Base-by-base conservation (phyloP, 2,329 filamentous ascomycete genomes). In the Biscogniauxia mediterranea region DNA sequence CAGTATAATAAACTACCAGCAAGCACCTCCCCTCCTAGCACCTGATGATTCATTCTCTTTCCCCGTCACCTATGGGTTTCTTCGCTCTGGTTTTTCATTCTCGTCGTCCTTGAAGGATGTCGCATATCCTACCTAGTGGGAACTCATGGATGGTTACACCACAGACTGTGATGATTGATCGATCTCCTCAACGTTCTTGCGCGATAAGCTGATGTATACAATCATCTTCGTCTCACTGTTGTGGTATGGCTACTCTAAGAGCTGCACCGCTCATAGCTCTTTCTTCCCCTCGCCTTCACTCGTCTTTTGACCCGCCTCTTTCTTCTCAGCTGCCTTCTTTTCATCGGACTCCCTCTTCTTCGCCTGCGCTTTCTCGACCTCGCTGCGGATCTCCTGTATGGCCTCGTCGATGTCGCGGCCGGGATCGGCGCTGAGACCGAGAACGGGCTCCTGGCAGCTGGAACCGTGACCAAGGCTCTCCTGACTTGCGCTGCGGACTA, bases 341-440 rank as follows among this genome's bases (percentile, higher is more conserved):
- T 53, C 61, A 60, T 52, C 23, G 13, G 19, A 49, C 50, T 57
- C 20, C 17, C 32, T 19, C 38, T 61, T 56, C 50, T 50, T 64
- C 38, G 38, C 20, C 25, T 32, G 26, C 19, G 74, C 81, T 66
- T 80, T 83, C 71, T 91, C 88, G 38, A 96, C 84, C 75, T 96
- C 92, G 5, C 79, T 80, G 70, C 81, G 86, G 57, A 96, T 82
- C 78, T 96, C 92, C 46, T 83, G 80, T 9, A 96, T 83, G 26
- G 90, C 90, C 70, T 95, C 91, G 61, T 91, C 88, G 55, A 96
- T 81, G 68, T 96, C 92, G 26, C 81, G 80, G 58, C 87, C 87
- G 0, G 88, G 88, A 72, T 97, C 93, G 65, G 86, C 86, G 0
- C 92, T 89, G 46, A 98, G 81, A 25, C 94, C 94, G 5, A 97